Evolutionary conservation across 2,329 filamentous ascomycete genomes (phyloP).

Genomic region (Venturia nashicola): DNA sequence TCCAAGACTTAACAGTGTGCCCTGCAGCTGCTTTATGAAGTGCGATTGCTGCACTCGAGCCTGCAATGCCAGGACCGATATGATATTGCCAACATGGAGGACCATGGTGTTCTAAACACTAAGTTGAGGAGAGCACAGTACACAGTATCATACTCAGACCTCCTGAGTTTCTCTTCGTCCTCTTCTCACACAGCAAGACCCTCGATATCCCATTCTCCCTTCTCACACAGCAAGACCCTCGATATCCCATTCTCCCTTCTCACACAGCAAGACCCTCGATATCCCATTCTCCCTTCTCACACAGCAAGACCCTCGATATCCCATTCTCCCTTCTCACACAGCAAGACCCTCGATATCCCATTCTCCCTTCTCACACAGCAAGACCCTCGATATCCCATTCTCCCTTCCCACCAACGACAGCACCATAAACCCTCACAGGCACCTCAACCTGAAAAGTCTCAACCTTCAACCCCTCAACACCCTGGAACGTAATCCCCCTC

Average conservation of each 20-base stretch:
- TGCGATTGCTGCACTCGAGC: too few species aligned
- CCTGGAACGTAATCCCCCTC: constrained; percentile 57
- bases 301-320: constrained; percentile 25
- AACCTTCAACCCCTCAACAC: constrained; percentile 64
- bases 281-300: constrained; percentile 20
- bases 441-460: constrained; percentile 88
- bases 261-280: constrained; percentile 26
- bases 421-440: constrained; percentile 66
- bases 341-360: constrained; percentile 22
- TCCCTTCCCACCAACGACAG: constrained; percentile 29
- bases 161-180: too few species aligned
- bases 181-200: constrained; percentile 7
- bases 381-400: constrained; percentile 16
- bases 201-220: constrained; percentile 17
- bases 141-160: too few species aligned
- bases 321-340: constrained; percentile 23
- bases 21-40: too few species aligned
- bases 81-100: too few species aligned
- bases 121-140: too few species aligned
- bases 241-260: constrained; percentile 17
- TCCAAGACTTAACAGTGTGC: too few species aligned
- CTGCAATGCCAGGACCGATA: too few species aligned
- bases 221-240: constrained; percentile 27
- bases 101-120: too few species aligned
- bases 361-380: constrained; percentile 9